These are phyloP conservation scores for Leptographium lundbergii DNA, from an alignment of 2,329 filamentous ascomycete species.

Conservation along the genomic window DNA sequence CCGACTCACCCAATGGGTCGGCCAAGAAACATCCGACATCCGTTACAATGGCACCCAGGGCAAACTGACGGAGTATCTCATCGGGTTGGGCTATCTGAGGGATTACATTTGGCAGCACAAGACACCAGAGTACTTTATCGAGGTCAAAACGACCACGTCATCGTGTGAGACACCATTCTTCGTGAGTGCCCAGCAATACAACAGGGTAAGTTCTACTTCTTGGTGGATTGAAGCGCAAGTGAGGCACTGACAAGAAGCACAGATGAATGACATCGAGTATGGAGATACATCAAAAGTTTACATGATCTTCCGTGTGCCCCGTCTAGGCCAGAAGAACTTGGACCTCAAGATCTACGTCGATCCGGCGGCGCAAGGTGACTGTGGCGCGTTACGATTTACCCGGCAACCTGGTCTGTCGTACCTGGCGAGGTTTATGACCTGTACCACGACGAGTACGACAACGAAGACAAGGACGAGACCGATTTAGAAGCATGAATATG, in stretches of 20 bases:
- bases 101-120: slow-evolving; percentile 8
- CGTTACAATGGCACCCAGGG: slow-evolving; percentile 4
- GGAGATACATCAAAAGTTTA: slow-evolving; percentile 18
- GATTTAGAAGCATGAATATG: neutral
- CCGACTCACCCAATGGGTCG: neutral
- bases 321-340: slow-evolving; percentile 19
- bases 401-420: neutral
- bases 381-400: slow-evolving; percentile 15
- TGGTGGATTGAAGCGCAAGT: neutral
- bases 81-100: neutral
- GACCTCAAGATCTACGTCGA: slow-evolving; percentile 26
- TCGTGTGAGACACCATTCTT: neutral
- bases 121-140: neutral
- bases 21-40: neutral
- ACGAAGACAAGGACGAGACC: neutral
- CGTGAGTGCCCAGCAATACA: neutral
- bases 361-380: slow-evolving; percentile 17
- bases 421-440: neutral
- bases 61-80: slow-evolving; percentile 23
- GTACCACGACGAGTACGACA: neutral
- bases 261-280: neutral
- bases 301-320: slow-evolving; percentile 27
- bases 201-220: neutral
- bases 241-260: neutral
- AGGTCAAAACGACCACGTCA: neutral